A percentile compares a stretch with the other conserved stretches of the same genome.
phyloP scores from a whole-genome alignment of 768 basidiomycete species.

The Suillus hirtellus region DNA sequence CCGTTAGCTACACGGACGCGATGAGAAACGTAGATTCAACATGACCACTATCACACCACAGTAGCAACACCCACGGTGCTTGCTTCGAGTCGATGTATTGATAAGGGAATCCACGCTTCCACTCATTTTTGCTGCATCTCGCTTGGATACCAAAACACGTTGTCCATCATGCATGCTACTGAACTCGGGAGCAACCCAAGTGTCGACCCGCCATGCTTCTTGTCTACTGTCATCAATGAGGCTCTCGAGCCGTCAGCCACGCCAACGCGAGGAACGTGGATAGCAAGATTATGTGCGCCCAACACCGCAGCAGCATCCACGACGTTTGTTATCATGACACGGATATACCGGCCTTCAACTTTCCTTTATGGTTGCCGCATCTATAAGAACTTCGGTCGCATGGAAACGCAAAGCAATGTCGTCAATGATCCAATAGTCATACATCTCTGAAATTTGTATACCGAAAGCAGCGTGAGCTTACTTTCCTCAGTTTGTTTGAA shows the following conservation, averaged over 20 bases:
- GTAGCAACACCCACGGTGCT: neutral
- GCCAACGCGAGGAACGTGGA: neutral
- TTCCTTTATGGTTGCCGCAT: neutral
- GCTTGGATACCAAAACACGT: neutral
- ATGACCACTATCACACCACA: neutral
- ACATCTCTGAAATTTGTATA: neutral
- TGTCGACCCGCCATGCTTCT: neutral
- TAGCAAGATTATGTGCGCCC: neutral
- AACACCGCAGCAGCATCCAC: neutral
- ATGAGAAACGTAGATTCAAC: neutral
- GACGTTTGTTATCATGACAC: neutral
- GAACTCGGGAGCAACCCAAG: neutral
- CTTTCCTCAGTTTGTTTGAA: neutral
- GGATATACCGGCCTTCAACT: neutral
- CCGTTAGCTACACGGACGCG: neutral
- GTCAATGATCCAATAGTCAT: neutral
- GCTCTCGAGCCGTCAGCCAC: neutral
- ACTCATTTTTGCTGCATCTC: no score
- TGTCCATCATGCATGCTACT: neutral
- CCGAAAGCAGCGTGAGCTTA: neutral
- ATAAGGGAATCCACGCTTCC: no score
- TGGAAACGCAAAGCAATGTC: neutral
- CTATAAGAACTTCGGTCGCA: neutral
- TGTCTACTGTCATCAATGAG: neutral
- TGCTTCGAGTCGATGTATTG: neutral